These are phyloP conservation scores for Onygenales sp. DNA, from an alignment of 2,329 filamentous ascomycete genomes.

Conservation along the genomic window DNA sequence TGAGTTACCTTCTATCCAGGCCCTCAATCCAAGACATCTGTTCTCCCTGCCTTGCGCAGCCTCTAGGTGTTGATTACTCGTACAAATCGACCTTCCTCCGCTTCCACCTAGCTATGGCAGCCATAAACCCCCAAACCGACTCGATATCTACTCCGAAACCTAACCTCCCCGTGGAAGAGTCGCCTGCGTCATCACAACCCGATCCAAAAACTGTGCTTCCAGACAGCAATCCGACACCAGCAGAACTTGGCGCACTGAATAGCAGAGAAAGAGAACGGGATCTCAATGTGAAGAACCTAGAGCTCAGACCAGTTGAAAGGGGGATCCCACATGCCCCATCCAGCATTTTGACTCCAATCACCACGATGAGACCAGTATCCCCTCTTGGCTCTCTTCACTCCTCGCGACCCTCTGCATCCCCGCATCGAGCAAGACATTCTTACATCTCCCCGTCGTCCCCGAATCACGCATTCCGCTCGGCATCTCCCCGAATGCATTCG, in stretches of 20 bases:
- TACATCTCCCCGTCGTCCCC: constrained; percentile 52
- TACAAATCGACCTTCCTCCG: not conserved
- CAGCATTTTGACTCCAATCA: constrained; percentile 22
- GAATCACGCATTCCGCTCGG: constrained; percentile 52
- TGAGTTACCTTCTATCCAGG: too few relatives aligned
- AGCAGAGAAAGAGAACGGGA: not conserved
- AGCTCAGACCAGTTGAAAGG: not conserved
- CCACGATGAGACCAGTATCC: constrained; percentile 19
- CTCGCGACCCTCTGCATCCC: constrained; percentile 36
- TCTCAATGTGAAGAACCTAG: not conserved
- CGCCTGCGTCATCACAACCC: not conserved
- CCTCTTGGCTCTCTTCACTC: constrained; percentile 33
- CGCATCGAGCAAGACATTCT: constrained; percentile 18
- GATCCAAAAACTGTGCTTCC: not conserved
- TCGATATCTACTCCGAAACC: not conserved
- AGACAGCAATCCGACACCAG: not conserved
- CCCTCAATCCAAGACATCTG: not conserved
- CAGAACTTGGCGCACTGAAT: not conserved
- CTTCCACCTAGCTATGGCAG: not conserved
- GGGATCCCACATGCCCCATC: not conserved
- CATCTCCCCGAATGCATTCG: constrained; percentile 66
- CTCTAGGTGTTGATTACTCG: not conserved
- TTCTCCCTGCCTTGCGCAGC: not conserved
- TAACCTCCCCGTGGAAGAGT: not conserved
- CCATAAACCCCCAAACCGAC: not conserved